Conservation (phyloP, 352 stramenopile species). For the Detonula confervacea region DNA sequence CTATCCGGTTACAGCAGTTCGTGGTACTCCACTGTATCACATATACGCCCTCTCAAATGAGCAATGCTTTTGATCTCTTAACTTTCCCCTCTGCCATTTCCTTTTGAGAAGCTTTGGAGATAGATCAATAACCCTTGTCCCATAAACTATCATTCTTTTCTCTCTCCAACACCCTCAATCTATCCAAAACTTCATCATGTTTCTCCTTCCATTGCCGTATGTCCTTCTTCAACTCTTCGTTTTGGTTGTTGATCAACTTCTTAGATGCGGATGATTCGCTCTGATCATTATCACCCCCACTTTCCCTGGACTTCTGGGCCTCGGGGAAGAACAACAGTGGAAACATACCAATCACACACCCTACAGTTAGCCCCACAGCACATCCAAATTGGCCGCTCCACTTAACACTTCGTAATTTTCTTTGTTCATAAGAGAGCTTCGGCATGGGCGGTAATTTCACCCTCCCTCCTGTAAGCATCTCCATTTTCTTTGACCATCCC, state of each 20-base stretch:
- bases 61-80: too few species aligned
- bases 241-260: slow-evolving; percentile 16
- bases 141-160: slow-evolving; percentile 22
- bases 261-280: slow-evolving; percentile 3
- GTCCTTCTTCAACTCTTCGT: slow-evolving; percentile 14
- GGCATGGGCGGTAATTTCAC: slow-evolving; percentile 59
- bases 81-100: too few species aligned
- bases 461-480: slow-evolving; percentile 26
- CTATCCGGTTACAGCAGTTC: too few species aligned
- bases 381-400: slow-evolving; percentile 76
- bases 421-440: slow-evolving; percentile 69
- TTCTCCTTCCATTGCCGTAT: slow-evolving; percentile 10
- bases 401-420: slow-evolving; percentile 72
- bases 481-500: slow-evolving; percentile 30
- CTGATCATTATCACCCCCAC: slow-evolving; percentile 18
- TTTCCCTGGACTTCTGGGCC: slow-evolving; percentile 22
- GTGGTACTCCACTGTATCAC: too few species aligned
- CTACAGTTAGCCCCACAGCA: slow-evolving; percentile 76
- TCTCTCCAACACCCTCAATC: slow-evolving; percentile 19
- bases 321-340: slow-evolving; percentile 71
- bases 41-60: too few species aligned
- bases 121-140: slow-evolving; percentile 17
- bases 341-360: slow-evolving; percentile 86
- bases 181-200: slow-evolving; percentile 4
- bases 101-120: too few species aligned